Base-by-base conservation (phyloP, 225 moss, liverwort and hornwort species). In the Takakia lepidozioides region DNA sequence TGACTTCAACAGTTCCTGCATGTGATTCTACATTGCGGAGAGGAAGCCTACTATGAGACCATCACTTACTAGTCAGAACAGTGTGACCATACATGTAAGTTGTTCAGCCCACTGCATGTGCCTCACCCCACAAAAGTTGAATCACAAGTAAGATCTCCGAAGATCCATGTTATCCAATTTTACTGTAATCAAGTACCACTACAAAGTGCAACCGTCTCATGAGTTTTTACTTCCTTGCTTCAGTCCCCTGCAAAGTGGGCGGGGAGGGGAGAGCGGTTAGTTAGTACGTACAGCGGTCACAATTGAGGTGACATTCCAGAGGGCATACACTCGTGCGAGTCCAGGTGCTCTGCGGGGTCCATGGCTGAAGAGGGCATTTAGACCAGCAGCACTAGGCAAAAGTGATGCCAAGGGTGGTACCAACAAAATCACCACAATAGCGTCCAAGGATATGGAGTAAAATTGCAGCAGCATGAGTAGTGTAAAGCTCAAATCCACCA, bases 401-500 rank as follows among this genome's bases (percentile, higher is more conserved):
- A 86, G 60, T 17, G 79, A 80, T 48, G 93, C 90, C 29, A 95
- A 82, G 47, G 93, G 93, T 48, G 88, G 77, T 40, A 95, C 71
- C 58, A 95, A 56, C 29, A 95, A 64, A 53, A 95, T 78, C 29
- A 71, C 72, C 59, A 95, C 84, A 72, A 90, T 84, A 3, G 93
- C 86, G 61, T 68, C 80, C 74, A 95, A 67, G 26, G 93, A 89
- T 41, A 95, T 80, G 2, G 93, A 95, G 69, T 90, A 86, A 66
- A 78, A 95, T 67, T 95, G 93, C 61, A 95, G 74, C 36, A 89
- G 55, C 56, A 84, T 95, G 30, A 95, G 93, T 2, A 84, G 65
- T 27, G 90, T 90, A 66, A 95, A 82, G 66, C 93, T 95, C 64
- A 95, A 61, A 75, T 95, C 93, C 62, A 84, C 84, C 54, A 95